Evolutionary conservation across 768 basidiomycete species (phyloP), one percentile per base, ranked within the genome.

Genomic region (Fomitopsis serialis): DNA sequence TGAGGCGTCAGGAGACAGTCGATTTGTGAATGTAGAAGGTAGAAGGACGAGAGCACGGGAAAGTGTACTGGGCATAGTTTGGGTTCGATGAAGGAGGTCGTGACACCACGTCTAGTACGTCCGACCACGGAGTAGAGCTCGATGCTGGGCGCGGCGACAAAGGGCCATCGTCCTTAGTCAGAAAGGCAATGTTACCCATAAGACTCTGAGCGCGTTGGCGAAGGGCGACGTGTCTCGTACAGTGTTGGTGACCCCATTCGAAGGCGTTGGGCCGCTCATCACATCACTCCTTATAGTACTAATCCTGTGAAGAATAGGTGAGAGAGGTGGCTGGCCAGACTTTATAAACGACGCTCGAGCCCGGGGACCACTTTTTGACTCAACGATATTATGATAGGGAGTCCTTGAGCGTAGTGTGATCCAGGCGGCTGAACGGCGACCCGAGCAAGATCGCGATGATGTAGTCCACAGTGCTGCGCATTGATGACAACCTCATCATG

Each of bases 401-500:
- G 0, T 65, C 60, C 37, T 81, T 72, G 21, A 94, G 71, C 1
- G 89, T 81, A 0, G 85, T 81, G 24, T 76, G 79, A 34, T 87
- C 82, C 2, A 95, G 78, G 23, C 82, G 74, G 7, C 82, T 82
- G 66, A 96, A 96, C 0, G 92, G 91, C 1, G 91, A 93, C 63
- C 95, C 92, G 12, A 96, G 73, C 12, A 98, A 80, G 3, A 94
- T 78, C 1, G 92, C 93, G 72, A 90, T 85, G 60, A 97, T 80
- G 65, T 96, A 97, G 69, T 99, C 97, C 27, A 92, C 79, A 24
- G 96, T 84, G 0, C 62, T 89, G 89, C 0, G 95, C 95, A 63
- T 91, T 83, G 8, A 89, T 84, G 0, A 93, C 89, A 13, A 98
- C 94, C 66, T 98, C 94, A 45, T 87, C 82, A 63, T 96, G 92